Base-by-base conservation (phyloP, 805 yeast species). In the Monosporozyma aerobia region DNA sequence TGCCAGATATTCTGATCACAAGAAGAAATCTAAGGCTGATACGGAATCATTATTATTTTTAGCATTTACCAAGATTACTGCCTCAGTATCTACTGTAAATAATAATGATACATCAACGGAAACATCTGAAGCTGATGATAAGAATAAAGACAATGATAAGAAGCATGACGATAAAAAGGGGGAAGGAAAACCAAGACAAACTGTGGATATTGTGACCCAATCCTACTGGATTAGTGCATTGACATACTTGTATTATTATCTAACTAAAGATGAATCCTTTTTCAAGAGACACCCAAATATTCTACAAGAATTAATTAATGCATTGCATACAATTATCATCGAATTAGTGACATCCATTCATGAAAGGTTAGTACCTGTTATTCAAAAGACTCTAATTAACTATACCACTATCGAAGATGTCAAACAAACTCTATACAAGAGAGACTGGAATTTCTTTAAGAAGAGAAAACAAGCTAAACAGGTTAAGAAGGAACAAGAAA, bases 191-290 rank as follows among this genome's bases (percentile, higher is more conserved):
- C 33, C 45, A 6, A 48, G 41, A 16, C 51, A 54, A 11, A 50
- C 65, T 48, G 85, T 83, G 33, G 92, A 86, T 62, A 82, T 85
- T 52, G 86, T 86, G 16, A 63, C 77, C 43, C 76, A 84, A 56
- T 84, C 95, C 49, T 92, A 89, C 65, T 94, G 98, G 98, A 77
- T 94, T 39, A 82, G 96, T 4, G 84, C 86, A 27, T 65, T 86
- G 46, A 86, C 87, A 54, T 82, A 87, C 58, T 70, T 92, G 49
- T 83, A 85, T 61, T 92, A 85, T 66, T 92, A 88, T 67, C 63
- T 92, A 35, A 72, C 80, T 44, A 81, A 86, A 55, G 94, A 85
- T 61, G 84, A 80, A 13, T 68, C 71, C 0, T 75, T 84, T 51
- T 82, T 80, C 64, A 61, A 66, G 23, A 71, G 70, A 48, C 78